Conservation (phyloP, 371 early-diverging fungal genomes). For the Nematocida sp. region DNA sequence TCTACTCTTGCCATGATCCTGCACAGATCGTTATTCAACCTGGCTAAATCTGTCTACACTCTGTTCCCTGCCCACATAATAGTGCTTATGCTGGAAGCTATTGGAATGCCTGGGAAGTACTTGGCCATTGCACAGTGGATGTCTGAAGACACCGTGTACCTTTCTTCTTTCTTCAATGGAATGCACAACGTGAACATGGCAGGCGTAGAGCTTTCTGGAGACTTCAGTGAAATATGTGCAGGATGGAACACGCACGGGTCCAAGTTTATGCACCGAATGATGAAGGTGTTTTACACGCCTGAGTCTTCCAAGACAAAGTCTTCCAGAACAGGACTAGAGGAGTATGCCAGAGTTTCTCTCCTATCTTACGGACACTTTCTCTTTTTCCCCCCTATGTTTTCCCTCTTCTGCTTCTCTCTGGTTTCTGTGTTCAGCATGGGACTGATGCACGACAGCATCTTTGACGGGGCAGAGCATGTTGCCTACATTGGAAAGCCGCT, state of each 20-base stretch:
- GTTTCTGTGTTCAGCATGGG: not conserved
- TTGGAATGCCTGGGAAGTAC: not conserved
- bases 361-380: constrained; percentile 26
- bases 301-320: not conserved
- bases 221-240: not conserved
- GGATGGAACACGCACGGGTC: constrained; percentile 33
- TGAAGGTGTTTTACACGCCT: not conserved
- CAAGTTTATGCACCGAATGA: constrained; percentile 28
- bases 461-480: not conserved
- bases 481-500: not conserved
- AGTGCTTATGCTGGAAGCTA: not conserved
- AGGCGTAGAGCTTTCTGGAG: not conserved
- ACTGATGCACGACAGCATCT: not conserved
- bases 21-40: not conserved
- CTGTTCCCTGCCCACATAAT: not conserved
- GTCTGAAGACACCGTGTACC: not conserved
- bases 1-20: not conserved
- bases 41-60: not conserved
- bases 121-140: not conserved
- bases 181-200: not conserved
- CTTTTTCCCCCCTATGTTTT: constrained; percentile 9
- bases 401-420: not conserved
- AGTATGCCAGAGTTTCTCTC: constrained; percentile 12
- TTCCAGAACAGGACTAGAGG: not conserved
- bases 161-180: not conserved